These are phyloP conservation scores for Phytophthora sansomeana DNA, from an alignment of 352 stramenopile genomes.

Conservation along the genomic window DNA sequence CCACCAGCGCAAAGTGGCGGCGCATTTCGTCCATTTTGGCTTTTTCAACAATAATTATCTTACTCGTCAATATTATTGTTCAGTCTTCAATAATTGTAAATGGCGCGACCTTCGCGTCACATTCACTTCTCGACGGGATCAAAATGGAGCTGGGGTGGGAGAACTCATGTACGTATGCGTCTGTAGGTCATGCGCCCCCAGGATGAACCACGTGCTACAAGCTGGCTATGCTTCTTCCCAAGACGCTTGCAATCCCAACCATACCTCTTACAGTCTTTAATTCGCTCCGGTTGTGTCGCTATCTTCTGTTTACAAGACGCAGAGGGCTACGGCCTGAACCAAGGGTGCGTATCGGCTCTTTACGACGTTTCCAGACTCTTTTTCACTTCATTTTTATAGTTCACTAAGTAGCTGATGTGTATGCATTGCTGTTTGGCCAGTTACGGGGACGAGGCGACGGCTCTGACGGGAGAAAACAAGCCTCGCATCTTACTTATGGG, in stretches of 20 bases:
- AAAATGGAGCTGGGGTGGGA: slow-evolving; percentile 78
- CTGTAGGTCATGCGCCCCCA: background rate
- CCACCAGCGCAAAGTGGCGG: slow-evolving; percentile 69
- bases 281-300: slow-evolving; percentile 12
- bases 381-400: background rate
- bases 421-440: slow-evolving; percentile 32
- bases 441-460: slow-evolving; percentile 76
- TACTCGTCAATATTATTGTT: background rate
- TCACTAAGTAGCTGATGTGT: background rate
- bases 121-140: slow-evolving; percentile 8
- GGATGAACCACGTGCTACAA: background rate
- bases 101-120: background rate
- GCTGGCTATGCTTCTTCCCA: background rate
- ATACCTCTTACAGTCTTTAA: slow-evolving; percentile 11
- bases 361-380: background rate
- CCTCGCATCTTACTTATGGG: slow-evolving; percentile 98
- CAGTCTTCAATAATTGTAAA: too few relatives aligned
- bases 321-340: slow-evolving; percentile 48
- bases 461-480: slow-evolving; percentile 89
- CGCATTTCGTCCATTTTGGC: slow-evolving; percentile 15
- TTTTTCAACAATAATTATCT: background rate
- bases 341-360: slow-evolving; percentile 30
- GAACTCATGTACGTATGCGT: slow-evolving; percentile 71
- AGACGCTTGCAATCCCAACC: background rate
- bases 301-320: slow-evolving; percentile 33